These are phyloP conservation scores for Coleophoma cylindrospora DNA, from an alignment of 2,329 filamentous ascomycete genomes.

Conservation along the genomic window DNA sequence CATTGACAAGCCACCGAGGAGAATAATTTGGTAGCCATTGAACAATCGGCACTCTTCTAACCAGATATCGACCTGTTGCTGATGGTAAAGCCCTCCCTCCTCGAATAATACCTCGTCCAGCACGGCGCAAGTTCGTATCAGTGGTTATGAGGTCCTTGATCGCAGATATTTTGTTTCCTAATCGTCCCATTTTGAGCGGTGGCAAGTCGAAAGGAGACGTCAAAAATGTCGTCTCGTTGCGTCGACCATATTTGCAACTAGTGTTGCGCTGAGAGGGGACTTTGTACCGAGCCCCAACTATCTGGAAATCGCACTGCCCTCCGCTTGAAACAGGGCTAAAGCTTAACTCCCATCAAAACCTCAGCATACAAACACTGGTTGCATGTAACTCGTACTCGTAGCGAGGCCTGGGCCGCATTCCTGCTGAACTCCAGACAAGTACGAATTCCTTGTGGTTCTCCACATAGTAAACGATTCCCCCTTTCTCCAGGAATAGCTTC, in stretches of 20 bases:
- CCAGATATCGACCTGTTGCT: conserved; percentile 48
- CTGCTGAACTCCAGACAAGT: too few species aligned
- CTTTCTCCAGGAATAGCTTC: too few species aligned
- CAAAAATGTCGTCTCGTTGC: neutral
- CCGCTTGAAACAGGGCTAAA: neutral
- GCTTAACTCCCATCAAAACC: neutral
- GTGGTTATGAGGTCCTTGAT: neutral
- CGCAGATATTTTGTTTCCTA: neutral
- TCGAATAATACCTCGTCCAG: conserved; percentile 6
- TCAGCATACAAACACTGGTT: too few species aligned
- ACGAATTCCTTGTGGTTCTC: too few species aligned
- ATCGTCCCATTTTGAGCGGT: neutral
- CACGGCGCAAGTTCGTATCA: conserved; percentile 11
- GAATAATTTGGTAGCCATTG: conserved; percentile 59
- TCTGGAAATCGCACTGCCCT: neutral
- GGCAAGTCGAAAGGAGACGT: neutral
- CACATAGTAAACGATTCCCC: too few species aligned
- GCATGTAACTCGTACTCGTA: too few species aligned
- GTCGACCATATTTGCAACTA: neutral
- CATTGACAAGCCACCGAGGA: conserved; percentile 54
- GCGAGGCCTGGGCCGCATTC: too few species aligned
- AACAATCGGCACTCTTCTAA: conserved; percentile 55
- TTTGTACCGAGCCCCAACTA: neutral
- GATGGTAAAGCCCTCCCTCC: conserved; percentile 17
- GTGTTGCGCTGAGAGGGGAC: neutral